A percentile compares a stretch with the other conserved stretches of the same genome.
Conservation (phyloP, 2,329 filamentous ascomycete species). For the Xylariaceae sp. region DNA sequence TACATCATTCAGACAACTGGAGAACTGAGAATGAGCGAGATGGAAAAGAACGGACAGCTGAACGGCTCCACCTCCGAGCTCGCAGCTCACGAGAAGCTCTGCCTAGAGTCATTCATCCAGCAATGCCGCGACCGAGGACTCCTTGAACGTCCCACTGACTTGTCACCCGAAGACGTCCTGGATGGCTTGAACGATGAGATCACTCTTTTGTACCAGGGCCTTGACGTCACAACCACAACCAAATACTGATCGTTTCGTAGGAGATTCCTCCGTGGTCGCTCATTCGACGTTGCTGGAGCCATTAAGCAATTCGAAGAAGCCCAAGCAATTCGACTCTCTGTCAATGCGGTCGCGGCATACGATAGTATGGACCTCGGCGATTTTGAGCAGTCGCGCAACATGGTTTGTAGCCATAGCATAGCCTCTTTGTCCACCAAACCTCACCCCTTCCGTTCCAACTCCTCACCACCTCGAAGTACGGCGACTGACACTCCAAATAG, state of each 20-base stretch:
- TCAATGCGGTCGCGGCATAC: conserved; percentile 10
- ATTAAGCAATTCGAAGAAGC: conserved; percentile 22
- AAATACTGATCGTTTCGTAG: background rate
- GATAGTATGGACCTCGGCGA: conserved; percentile 22
- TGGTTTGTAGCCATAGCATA: conserved; percentile 11
- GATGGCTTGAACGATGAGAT: conserved; percentile 21
- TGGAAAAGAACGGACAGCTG: conserved; percentile 15
- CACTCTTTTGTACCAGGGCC: conserved; percentile 13
- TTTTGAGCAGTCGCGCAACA: conserved; percentile 16
- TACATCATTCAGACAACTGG: too few relatives aligned
- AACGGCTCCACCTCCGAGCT: background rate
- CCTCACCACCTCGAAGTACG: background rate
- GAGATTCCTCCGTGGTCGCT: conserved; percentile 18
- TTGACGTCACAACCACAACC: background rate
- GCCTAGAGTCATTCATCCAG: conserved; percentile 12
- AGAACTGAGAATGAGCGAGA: conserved; percentile 1
- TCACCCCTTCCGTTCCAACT: background rate
- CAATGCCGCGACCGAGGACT: conserved; percentile 20
- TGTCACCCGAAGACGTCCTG: conserved; percentile 15
- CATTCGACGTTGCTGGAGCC: conserved; percentile 14
- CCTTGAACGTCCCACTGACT: conserved; percentile 14
- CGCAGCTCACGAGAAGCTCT: conserved; percentile 4
- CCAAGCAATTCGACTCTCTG: conserved; percentile 16
- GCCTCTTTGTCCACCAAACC: background rate
- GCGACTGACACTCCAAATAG: conserved; percentile 1